These are phyloP conservation scores for Warburgia ugandensis DNA, from an alignment of 164 flowering plant genomes.

Conservation along the genomic window DNA sequence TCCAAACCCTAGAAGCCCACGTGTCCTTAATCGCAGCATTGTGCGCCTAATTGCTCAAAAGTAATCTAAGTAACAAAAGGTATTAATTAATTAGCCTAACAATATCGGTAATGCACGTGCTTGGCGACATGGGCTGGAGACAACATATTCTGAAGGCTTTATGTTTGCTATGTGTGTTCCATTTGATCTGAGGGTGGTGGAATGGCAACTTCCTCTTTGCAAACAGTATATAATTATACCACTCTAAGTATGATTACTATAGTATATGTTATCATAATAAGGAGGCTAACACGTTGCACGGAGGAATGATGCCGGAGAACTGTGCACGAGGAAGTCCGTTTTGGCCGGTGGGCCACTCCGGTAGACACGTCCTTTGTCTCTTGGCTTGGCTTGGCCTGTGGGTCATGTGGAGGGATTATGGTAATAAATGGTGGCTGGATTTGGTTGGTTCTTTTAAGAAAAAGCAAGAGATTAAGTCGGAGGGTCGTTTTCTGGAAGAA, in stretches of 20 bases:
- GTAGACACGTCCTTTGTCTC: not conserved
- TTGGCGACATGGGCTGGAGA: not conserved
- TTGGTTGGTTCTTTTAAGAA: constrained; percentile 4
- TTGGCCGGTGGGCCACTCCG: not conserved
- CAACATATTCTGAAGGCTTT: not conserved
- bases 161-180: not conserved
- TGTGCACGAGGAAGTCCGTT: not conserved
- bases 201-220: not conserved
- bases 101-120: not conserved
- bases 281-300: not conserved
- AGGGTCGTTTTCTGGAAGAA: not conserved
- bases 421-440: not conserved
- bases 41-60: too few species aligned
- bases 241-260: not conserved
- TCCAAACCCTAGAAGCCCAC: too few species aligned
- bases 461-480: not conserved
- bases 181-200: not conserved
- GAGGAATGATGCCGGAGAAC: constrained; percentile 2
- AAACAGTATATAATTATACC: not conserved
- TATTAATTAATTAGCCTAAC: not conserved
- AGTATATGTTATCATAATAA: not conserved
- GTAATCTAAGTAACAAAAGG: not conserved
- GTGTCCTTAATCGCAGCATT: too few species aligned
- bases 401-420: not conserved
- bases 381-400: not conserved